These are phyloP conservation scores for Flagelloscypha sp. DNA, from an alignment of 768 basidiomycete species.

Conservation along the genomic window DNA sequence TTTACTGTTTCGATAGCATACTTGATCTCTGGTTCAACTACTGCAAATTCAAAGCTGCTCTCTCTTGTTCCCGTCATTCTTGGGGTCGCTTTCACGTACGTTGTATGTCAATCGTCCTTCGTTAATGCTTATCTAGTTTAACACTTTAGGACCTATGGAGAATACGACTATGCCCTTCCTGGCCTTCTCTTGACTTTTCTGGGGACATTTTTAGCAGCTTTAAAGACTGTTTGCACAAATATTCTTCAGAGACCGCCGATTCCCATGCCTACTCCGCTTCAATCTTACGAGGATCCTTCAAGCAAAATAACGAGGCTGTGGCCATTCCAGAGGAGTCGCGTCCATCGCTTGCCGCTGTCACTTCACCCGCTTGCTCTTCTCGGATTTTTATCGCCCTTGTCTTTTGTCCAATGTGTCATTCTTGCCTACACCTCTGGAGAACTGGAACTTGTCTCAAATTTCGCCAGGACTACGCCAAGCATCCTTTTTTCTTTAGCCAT, in stretches of 20 bases:
- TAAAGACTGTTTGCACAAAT: slow-evolving; percentile 92
- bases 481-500: slow-evolving; percentile 50
- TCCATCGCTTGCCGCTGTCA: slow-evolving; percentile 25
- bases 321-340: too few species aligned
- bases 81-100: slow-evolving; percentile 88
- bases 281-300: slow-evolving; percentile 11
- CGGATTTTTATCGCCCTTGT: slow-evolving; percentile 84
- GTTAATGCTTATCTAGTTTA: slow-evolving; percentile 2
- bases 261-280: slow-evolving; percentile 11
- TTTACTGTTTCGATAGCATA: slow-evolving; percentile 81
- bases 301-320: too few species aligned
- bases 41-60: slow-evolving; percentile 54
- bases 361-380: slow-evolving; percentile 81
- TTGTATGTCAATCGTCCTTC: slow-evolving; percentile 11
- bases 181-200: slow-evolving; percentile 85
- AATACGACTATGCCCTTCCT: slow-evolving; percentile 83
- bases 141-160: slow-evolving; percentile 74
- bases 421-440: slow-evolving; percentile 80
- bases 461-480: slow-evolving; percentile 29
- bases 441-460: slow-evolving; percentile 49
- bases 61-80: slow-evolving; percentile 78
- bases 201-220: slow-evolving; percentile 84
- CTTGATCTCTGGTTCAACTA: slow-evolving; percentile 53
- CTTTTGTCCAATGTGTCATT: slow-evolving; percentile 77
- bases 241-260: slow-evolving; percentile 48